A percentile compares a stretch with the other conserved stretches of the same genome.
Evolutionary conservation across 2,329 filamentous ascomycete genomes (phyloP).

Genomic region (Zasmidium cellare): DNA sequence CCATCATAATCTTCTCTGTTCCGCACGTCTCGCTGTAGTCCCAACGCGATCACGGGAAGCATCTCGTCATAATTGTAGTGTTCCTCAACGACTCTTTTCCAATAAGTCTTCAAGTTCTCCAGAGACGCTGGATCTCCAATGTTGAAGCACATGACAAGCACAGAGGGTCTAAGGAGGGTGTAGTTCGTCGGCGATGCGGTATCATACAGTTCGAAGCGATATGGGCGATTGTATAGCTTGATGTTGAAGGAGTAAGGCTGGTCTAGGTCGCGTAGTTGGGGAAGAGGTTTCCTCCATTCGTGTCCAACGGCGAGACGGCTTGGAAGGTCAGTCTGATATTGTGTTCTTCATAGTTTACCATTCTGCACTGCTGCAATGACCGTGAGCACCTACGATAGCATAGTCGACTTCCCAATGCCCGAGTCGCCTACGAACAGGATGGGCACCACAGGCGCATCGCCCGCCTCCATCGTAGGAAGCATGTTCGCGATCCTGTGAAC

Average conservation of each 20-base stretch:
- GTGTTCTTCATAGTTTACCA: no score
- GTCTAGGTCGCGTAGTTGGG: slow-evolving; percentile 53
- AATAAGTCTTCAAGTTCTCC: slow-evolving; percentile 45
- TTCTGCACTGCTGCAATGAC: slow-evolving; percentile 3
- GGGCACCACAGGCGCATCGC: slow-evolving; percentile 40
- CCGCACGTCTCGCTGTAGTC: slow-evolving; percentile 59
- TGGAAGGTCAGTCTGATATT: slow-evolving; percentile 4
- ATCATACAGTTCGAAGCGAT: slow-evolving; percentile 58
- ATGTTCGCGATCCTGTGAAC: no score
- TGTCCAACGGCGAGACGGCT: slow-evolving; percentile 35
- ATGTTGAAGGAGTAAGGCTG: slow-evolving; percentile 63
- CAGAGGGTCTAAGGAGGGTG: slow-evolving; percentile 53
- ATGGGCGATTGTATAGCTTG: slow-evolving; percentile 55
- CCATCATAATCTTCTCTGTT: slow-evolving; percentile 43
- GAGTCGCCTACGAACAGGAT: slow-evolving; percentile 61
- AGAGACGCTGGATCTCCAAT: slow-evolving; percentile 56
- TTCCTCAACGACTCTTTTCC: slow-evolving; percentile 45
- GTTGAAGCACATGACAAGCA: slow-evolving; percentile 61
- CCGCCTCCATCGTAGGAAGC: slow-evolving; percentile 8
- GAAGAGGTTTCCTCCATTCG: slow-evolving; percentile 35
- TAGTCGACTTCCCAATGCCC: slow-evolving; percentile 63
- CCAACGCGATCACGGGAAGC: slow-evolving; percentile 60
- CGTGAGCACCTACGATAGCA: slow-evolving; percentile 56
- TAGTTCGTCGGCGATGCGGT: slow-evolving; percentile 59
- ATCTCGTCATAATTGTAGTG: slow-evolving; percentile 55